These are phyloP conservation scores for Lithohypha guttulata DNA, from an alignment of 2,329 filamentous ascomycete genomes.

Conservation along the genomic window DNA sequence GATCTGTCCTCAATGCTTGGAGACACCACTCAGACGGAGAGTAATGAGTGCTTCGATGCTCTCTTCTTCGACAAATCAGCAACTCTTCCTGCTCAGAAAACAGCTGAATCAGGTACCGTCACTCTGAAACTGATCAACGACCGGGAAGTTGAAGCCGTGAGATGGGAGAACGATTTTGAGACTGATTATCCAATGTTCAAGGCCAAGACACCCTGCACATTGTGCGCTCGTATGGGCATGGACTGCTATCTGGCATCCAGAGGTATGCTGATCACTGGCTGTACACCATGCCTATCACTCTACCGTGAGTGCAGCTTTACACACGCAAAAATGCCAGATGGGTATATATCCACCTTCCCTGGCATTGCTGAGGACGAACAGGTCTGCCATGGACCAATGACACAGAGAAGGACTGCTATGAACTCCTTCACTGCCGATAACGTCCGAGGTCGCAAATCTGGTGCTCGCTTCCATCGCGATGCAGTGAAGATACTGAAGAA, in stretches of 20 bases:
- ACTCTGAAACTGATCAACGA: constrained; percentile 22
- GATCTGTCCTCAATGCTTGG: constrained; percentile 28
- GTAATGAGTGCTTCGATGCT: constrained; percentile 29
- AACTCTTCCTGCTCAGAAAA: constrained; percentile 27
- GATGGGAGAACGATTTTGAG: constrained; percentile 16
- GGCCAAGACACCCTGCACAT: constrained; percentile 36
- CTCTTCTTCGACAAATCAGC: constrained; percentile 33
- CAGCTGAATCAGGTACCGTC: constrained; percentile 17
- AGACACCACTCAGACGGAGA: constrained; percentile 31
- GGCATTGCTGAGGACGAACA: constrained; percentile 33
- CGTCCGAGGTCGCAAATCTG: constrained; percentile 48
- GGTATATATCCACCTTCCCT: constrained; percentile 35
- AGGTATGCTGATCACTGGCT: constrained; percentile 35
- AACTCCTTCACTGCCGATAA: constrained; percentile 34
- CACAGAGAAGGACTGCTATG: constrained; percentile 29
- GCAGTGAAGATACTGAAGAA: constrained; percentile 71
- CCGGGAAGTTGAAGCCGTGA: constrained; percentile 20
- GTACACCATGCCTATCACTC: constrained; percentile 38
- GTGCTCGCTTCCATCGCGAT: constrained; percentile 66
- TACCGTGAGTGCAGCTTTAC: constrained; percentile 39
- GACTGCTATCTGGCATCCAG: constrained; percentile 37
- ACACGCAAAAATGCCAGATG: constrained; percentile 31
- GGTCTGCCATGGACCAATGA: constrained; percentile 15
- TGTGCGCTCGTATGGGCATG: constrained; percentile 36
- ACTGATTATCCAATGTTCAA: constrained; percentile 35